phyloP scores from a whole-genome alignment of 352 stramenopile species.

The Blastocystis sp. region DNA sequence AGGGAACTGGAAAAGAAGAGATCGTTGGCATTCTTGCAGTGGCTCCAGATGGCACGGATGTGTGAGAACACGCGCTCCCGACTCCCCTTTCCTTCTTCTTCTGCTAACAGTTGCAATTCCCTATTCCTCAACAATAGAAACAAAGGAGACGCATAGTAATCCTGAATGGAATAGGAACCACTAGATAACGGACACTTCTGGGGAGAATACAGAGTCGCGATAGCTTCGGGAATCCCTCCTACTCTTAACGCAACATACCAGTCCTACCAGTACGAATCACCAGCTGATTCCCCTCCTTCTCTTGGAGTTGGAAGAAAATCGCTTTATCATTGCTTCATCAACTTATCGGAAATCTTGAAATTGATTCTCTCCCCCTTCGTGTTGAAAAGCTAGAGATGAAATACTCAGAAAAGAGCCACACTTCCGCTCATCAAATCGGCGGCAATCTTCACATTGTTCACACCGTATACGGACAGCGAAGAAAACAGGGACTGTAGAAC shows the following conservation, averaged over 20 bases:
- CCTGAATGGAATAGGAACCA: neutral
- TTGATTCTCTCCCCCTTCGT: neutral
- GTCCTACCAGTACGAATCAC: neutral
- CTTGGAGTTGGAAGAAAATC: neutral
- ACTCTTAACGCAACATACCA: neutral
- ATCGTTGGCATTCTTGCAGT: neutral
- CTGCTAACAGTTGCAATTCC: neutral
- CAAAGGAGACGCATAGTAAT: neutral
- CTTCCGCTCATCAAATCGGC: neutral
- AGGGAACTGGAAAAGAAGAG: conserved; percentile 12
- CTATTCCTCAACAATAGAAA: neutral
- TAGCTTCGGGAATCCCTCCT: conserved; percentile 42
- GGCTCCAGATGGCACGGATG: conserved; percentile 27
- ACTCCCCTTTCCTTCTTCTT: conserved; percentile 58
- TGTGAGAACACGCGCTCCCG: conserved; percentile 9
- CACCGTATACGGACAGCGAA: neutral
- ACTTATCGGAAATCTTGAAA: neutral
- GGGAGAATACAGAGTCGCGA: neutral
- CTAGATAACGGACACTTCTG: neutral
- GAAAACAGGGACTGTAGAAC: neutral
- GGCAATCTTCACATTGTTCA: neutral
- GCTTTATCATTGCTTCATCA: too few species aligned
- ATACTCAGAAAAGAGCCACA: neutral
- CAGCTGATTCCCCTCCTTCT: neutral
- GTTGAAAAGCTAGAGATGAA: neutral